Evolutionary conservation across 2,329 filamentous ascomycete species (phyloP).

Genomic region (Talaromyces amestolkiae): DNA sequence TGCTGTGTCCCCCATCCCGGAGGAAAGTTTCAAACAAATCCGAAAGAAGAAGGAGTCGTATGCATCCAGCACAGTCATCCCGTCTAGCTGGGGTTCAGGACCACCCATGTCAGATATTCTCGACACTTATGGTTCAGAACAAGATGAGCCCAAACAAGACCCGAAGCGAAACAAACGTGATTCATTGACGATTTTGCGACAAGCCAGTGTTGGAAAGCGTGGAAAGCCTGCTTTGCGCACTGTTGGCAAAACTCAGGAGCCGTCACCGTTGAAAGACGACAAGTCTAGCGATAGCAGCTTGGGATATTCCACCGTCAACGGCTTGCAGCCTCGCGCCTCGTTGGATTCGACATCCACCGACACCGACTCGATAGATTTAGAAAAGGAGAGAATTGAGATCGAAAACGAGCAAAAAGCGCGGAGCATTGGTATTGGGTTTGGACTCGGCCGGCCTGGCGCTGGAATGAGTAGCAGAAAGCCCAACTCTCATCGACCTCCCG

Average conservation of each 20-base stretch:
- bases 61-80: conserved; percentile 70
- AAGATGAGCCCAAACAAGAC: conserved; percentile 19
- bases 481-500: conserved; percentile 57
- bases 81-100: conserved; percentile 61
- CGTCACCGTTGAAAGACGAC: not conserved
- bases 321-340: conserved; percentile 3
- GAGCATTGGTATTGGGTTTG: conserved; percentile 26
- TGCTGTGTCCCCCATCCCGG: conserved; percentile 71
- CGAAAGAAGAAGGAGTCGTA: conserved; percentile 58
- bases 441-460: conserved; percentile 30
- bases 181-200: conserved; percentile 33
- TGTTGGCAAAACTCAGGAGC: conserved; percentile 24
- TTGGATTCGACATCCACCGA: conserved; percentile 15
- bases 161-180: conserved; percentile 19
- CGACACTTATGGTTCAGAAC: conserved; percentile 24
- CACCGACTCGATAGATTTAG: conserved; percentile 16
- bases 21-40: conserved; percentile 58
- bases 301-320: conserved; percentile 7
- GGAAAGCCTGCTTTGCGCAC: conserved; percentile 44
- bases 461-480: conserved; percentile 43
- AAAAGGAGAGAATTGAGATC: conserved; percentile 23
- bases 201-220: conserved; percentile 44
- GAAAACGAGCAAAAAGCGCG: conserved; percentile 25
- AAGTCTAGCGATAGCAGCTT: conserved; percentile 13
- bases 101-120: conserved; percentile 50